Percentiles rank a stretch among this genome's conserved stretches.
Evolutionary conservation across 306 rosid species (phyloP).

Genomic region (Quercus robur): DNA sequence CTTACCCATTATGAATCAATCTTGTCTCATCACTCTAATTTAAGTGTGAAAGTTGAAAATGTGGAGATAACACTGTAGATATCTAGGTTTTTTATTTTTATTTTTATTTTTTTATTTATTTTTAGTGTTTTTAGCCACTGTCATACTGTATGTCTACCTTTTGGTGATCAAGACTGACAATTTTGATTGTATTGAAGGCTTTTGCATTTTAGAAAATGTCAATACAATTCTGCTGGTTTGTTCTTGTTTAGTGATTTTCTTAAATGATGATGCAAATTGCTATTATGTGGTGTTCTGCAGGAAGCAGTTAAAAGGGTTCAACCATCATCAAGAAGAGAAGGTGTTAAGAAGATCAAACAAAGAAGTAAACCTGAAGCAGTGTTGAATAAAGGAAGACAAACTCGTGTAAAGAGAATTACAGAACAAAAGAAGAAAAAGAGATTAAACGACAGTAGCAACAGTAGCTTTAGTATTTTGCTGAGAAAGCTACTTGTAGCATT

Average conservation of each 20-base stretch:
- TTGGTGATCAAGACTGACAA: neutral
- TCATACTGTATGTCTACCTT: neutral
- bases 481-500: too few species aligned
- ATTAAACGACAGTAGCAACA: too few species aligned
- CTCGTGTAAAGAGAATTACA: too few species aligned
- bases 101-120: neutral
- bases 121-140: neutral
- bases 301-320: conserved; percentile 73
- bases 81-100: neutral
- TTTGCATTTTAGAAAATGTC: neutral
- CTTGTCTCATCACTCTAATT: neutral
- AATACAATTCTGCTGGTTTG: neutral
- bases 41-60: neutral
- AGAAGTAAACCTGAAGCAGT: too few species aligned
- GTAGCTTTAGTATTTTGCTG: too few species aligned
- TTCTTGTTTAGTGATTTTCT: neutral
- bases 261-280: neutral
- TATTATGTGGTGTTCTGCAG: conserved; percentile 36
- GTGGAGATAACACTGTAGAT: neutral
- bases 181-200: neutral
- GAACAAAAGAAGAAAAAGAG: too few species aligned
- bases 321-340: conserved; percentile 91
- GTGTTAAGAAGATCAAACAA: too few species aligned
- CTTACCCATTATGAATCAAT: neutral
- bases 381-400: too few species aligned